Conservation (phyloP, 2,329 filamentous ascomycete genomes). For the Dryadomyces quercivorus region DNA sequence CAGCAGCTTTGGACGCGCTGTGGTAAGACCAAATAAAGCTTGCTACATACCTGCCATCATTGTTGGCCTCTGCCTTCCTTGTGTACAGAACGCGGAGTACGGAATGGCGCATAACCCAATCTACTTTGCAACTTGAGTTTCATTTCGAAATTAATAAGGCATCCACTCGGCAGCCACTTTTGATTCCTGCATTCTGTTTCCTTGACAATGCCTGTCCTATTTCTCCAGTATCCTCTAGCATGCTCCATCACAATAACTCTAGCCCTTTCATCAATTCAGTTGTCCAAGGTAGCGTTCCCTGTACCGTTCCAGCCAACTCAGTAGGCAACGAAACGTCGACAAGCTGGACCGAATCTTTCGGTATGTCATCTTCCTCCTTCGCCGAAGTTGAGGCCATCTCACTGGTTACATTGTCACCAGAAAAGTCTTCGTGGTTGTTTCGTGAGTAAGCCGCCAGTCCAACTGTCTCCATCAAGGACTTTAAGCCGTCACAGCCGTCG, state of each 20-base stretch:
- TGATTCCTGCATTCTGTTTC: background rate
- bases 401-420: background rate
- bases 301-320: background rate
- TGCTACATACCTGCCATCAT: too few species aligned
- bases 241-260: slow-evolving; percentile 1
- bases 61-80: too few species aligned
- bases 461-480: slow-evolving; percentile 7
- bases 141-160: background rate
- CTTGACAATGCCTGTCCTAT: background rate
- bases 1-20: too few species aligned
- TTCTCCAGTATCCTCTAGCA: background rate
- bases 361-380: background rate
- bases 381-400: background rate
- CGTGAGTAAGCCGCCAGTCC: slow-evolving; percentile 7
- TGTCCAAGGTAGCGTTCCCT: slow-evolving; percentile 4
- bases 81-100: too few species aligned
- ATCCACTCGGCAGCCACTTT: background rate
- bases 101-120: background rate
- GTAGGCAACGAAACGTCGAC: background rate
- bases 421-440: background rate
- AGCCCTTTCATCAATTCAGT: slow-evolving; percentile 7
- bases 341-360: background rate
- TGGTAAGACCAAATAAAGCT: too few species aligned
- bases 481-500: slow-evolving; percentile 6
- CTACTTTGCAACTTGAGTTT: background rate